phyloP scores from a whole-genome alignment of 345 rosid genomes.

The Adansonia digitata region DNA sequence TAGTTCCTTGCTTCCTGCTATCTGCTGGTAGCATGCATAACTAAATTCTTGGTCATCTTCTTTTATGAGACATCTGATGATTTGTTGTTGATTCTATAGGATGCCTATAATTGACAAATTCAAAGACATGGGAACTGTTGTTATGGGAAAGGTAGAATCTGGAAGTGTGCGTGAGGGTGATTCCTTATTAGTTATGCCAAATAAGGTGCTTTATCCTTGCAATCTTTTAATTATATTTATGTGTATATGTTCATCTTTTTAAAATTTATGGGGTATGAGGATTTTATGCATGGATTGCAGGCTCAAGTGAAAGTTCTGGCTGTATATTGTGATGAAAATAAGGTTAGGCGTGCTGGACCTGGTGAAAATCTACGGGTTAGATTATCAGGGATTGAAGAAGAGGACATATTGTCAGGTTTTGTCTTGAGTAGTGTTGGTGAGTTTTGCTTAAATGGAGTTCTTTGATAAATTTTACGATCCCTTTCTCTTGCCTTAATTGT shows the following conservation, averaged over 20 bases:
- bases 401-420: slow-evolving; percentile 83
- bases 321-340: slow-evolving; percentile 65
- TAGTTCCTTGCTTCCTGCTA: background rate
- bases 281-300: slow-evolving; percentile 30
- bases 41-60: background rate
- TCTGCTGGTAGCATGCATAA: background rate
- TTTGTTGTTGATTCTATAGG: slow-evolving; percentile 34
- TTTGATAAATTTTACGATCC: background rate
- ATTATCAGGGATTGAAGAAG: slow-evolving; percentile 87
- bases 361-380: slow-evolving; percentile 88
- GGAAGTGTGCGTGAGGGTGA: slow-evolving; percentile 88
- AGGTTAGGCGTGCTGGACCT: slow-evolving; percentile 84
- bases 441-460: slow-evolving; percentile 20
- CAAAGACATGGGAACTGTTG: slow-evolving; percentile 98
- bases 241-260: background rate
- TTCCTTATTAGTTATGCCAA: slow-evolving; percentile 84
- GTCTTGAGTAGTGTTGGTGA: slow-evolving; percentile 79
- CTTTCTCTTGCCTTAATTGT: background rate
- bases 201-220: slow-evolving; percentile 55
- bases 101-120: slow-evolving; percentile 96
- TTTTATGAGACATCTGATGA: background rate
- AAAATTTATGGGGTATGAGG: slow-evolving; percentile 2
- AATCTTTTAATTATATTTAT: background rate
- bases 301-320: slow-evolving; percentile 74
- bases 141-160: slow-evolving; percentile 95